phyloP scores from a whole-genome alignment of 2,329 filamentous ascomycete genomes.

The Mycosphaerella arachidis region DNA sequence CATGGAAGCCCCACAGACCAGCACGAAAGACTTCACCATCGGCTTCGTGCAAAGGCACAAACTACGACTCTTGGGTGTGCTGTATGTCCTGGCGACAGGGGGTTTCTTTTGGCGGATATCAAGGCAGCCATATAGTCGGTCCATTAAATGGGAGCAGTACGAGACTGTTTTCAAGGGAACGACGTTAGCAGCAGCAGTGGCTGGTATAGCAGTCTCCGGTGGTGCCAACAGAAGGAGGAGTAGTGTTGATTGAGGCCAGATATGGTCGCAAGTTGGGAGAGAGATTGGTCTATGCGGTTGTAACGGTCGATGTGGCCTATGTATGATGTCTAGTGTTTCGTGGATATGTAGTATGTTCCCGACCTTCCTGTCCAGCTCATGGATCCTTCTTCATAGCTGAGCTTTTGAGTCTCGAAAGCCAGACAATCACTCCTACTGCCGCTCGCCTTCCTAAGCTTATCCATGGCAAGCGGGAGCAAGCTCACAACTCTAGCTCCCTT shows the following conservation, averaged over 20 bases:
- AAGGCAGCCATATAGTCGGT: constrained; percentile 32
- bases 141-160: constrained; percentile 36
- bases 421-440: constrained; percentile 39
- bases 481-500: constrained; percentile 82
- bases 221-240: neutral
- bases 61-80: constrained; percentile 3
- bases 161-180: constrained; percentile 38
- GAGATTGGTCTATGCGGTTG: no score
- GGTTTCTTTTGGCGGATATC: constrained; percentile 33
- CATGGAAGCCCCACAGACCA: no score
- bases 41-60: neutral
- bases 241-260: neutral
- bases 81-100: constrained; percentile 28
- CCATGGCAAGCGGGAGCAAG: constrained; percentile 82
- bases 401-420: constrained; percentile 71
- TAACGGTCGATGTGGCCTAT: no score
- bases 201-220: constrained; percentile 15
- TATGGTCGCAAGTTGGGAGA: no score
- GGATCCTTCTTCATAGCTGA: constrained; percentile 57
- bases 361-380: constrained; percentile 87
- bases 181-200: constrained; percentile 21
- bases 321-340: constrained; percentile 42
- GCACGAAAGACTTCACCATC: neutral
- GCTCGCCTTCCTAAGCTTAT: constrained; percentile 57
- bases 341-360: constrained; percentile 82